These are phyloP conservation scores for Poa pratensis DNA, from an alignment of 176 grass and related monocot genomes.

Conservation along the genomic window DNA sequence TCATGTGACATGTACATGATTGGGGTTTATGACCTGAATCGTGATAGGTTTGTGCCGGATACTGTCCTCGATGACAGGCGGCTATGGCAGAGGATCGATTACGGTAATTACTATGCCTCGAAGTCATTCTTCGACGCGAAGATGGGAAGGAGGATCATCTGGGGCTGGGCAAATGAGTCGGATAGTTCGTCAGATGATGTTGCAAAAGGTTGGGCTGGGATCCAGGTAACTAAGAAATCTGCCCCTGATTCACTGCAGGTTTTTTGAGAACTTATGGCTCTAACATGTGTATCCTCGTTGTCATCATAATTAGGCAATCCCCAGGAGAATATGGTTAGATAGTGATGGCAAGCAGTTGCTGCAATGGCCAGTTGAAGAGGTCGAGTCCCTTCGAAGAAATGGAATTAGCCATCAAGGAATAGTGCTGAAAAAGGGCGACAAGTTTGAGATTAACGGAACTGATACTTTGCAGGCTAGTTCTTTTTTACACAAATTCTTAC, in stretches of 20 bases:
- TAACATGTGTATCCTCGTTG: neutral
- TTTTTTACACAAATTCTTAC: neutral
- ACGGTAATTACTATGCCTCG: slow-evolving; percentile 1
- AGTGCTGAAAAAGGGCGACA: neutral
- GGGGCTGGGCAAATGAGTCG: neutral
- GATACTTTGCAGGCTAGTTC: slow-evolving; percentile 23
- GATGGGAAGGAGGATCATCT: slow-evolving; percentile 1
- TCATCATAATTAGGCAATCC: neutral
- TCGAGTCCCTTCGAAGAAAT: slow-evolving; percentile 25
- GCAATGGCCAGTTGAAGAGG: slow-evolving; percentile 26
- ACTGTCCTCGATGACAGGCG: neutral
- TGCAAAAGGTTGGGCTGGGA: slow-evolving; percentile 22
- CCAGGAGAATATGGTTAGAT: neutral
- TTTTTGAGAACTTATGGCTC: neutral
- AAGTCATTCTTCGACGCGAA: neutral
- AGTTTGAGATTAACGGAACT: neutral
- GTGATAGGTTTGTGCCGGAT: neutral
- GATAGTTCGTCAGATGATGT: slow-evolving; percentile 14
- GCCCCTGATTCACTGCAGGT: neutral
- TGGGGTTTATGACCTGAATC: slow-evolving; percentile 6
- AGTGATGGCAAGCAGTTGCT: neutral
- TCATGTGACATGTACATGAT: slow-evolving; percentile 12
- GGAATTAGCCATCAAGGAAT: slow-evolving; percentile 4
- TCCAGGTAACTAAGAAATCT: neutral
- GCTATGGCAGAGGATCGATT: slow-evolving; percentile 1